Conservation (phyloP, 257 asterid genomes). For the Ligustrum vulgare region DNA sequence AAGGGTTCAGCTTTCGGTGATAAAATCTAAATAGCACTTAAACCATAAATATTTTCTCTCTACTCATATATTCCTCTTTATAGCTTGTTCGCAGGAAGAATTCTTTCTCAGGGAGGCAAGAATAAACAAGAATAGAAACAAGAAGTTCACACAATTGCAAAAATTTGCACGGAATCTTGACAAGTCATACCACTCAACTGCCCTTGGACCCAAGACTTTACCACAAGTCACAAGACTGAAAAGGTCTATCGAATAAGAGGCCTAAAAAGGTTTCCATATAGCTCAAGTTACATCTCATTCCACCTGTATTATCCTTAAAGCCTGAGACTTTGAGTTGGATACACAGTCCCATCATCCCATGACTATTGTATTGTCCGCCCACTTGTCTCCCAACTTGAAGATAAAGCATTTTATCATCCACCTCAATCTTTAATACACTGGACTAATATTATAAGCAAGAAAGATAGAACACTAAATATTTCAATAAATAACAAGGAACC, state of each 20-base stretch:
- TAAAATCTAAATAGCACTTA: background rate
- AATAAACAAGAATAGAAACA: background rate
- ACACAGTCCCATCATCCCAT: background rate
- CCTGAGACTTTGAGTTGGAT: background rate
- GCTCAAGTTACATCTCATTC: background rate
- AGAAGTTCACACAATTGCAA: background rate
- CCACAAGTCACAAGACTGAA: background rate
- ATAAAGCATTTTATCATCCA: background rate
- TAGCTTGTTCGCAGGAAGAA: background rate
- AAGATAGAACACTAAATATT: slow-evolving; percentile 21
- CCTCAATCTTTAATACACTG: background rate
- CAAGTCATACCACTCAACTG: background rate
- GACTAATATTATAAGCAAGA: slow-evolving; percentile 19
- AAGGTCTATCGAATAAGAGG: background rate
- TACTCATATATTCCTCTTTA: background rate
- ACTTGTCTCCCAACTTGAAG: background rate
- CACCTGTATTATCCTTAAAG: background rate
- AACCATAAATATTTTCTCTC: background rate
- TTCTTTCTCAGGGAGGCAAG: background rate
- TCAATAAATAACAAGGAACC: slow-evolving; percentile 19
- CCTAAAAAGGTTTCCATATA: background rate
- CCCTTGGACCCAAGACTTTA: background rate
- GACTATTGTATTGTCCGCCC: background rate
- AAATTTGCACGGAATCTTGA: background rate
- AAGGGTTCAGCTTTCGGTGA: background rate